Evolutionary conservation across 139 green algal species (phyloP), one percentile per base, ranked within the genome.

Genomic region (Chlorella sp.): DNA sequence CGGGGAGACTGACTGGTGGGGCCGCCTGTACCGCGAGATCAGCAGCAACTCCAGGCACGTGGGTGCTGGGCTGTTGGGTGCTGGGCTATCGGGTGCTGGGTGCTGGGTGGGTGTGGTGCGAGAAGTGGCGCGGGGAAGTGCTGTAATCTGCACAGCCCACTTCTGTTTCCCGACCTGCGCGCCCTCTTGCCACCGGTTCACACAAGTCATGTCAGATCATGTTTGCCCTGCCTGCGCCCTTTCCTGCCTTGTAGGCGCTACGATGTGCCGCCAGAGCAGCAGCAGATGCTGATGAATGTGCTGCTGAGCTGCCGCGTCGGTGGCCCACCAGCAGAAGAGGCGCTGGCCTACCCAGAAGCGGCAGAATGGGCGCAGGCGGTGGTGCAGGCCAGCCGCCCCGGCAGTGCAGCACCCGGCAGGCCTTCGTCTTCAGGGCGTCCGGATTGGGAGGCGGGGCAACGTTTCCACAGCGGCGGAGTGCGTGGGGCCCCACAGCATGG

Each of bases 301-400:
- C 81, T 86, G 81, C 81, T 86, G 18, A 68, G 81, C 81, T 86
- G 81, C n/a, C 81, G 81, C 53, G n/a, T 86, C 14, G 81, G 81
- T 14, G 40, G 78, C 78, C 34, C 78, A 24, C 24, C 2, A 24
- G 40, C 78, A 83, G 78, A 37, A 26, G 26, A 40, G 12, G n/a
- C 71, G 71, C 71, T 79, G 71, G n/a, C 30, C 28, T 79, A 26
- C n/a, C 32, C 81, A n/a, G 81, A 18, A n/a, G 28, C 48, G 34
- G 48, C 81, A n/a, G 81, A 86, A 53, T 86, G 81, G 81, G 81
- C 53, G 3, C 39, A 37, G 40, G 32, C 57, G 53, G 53, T 71
- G 21, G 81, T 86, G 48, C 24, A 53, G 34, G 81, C 81, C 81
- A 86, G 81, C 81, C 53, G 48, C 48, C 81, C 81, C 0, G 30